Evolutionary conservation across 768 basidiomycete species (phyloP), one percentile per base, ranked within the genome.

Genomic region (Serpula lacrymans): DNA sequence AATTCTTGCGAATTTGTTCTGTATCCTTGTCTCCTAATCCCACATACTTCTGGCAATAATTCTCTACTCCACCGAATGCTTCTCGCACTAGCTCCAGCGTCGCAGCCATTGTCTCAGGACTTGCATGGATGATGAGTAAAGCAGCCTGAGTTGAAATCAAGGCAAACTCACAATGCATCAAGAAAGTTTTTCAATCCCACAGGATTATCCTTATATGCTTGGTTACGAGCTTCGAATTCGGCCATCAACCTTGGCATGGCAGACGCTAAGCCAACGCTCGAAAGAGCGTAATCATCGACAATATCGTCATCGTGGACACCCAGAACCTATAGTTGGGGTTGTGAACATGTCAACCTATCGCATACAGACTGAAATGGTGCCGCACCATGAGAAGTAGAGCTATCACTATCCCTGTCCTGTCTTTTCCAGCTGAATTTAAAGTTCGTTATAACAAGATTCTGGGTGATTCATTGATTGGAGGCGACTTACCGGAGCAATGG

Each of bases 381-480:
- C 42, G 30, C 31, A 68, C 66, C 55, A 62, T 48, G 27, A 68
- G 50, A 7, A 69, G 49, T 8, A 69, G 40, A 13, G 67, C 67
- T 7, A 59, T 55, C 39, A 68, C 59, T 10, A 70, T 38, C 3
- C 68, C 70, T 4, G 70, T 70, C 21, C 72, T 50, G 52, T 74
- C 70, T 44, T 73, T 72, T 2, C 72, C 72, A 16, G 59, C 68
- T 71, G 42, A n/a, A 38, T n/a, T n/a, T n/a, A n/a, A n/a, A n/a
- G n/a, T n/a, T n/a, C n/a, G n/a, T n/a, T n/a, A n/a, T n/a, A n/a
- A n/a, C n/a, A n/a, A n/a, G n/a, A 30, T 39, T 16, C 30, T 5
- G 37, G 36, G 6, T 12, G 14, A 18, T 24, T 13, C 17, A 32
- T 17, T 23, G 28, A 2, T 25, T 5, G 17, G 12, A 21, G n/a